Evolutionary conservation across 2,329 filamentous ascomycete species (phyloP).

Genomic region (Ambrosiella cleistominuta): DNA sequence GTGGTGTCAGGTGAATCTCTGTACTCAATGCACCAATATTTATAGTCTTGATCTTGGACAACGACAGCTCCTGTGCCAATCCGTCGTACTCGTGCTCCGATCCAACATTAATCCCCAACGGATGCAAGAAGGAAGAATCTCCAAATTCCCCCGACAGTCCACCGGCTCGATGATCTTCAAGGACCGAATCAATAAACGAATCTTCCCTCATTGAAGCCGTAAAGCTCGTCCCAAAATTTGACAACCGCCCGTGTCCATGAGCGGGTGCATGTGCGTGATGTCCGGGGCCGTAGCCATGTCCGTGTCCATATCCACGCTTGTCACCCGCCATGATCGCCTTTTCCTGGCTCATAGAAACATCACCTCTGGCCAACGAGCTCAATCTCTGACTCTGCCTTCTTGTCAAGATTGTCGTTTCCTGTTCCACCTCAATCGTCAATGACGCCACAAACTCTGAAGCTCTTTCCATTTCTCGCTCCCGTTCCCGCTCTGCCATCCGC

Average conservation of each 20-base stretch:
- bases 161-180: constrained; percentile 48
- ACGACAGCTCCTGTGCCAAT: constrained; percentile 52
- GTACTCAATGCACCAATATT: constrained; percentile 27
- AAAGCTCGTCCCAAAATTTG: background rate
- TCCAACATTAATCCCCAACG: constrained; percentile 38
- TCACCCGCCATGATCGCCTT: constrained; percentile 60
- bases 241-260: background rate
- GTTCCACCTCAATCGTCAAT: constrained; percentile 57
- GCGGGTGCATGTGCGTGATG: constrained; percentile 18
- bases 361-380: constrained; percentile 77
- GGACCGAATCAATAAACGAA: constrained; percentile 33
- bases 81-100: constrained; percentile 41
- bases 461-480: constrained; percentile 20
- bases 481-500: constrained; percentile 15
- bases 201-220: background rate
- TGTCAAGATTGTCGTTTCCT: constrained; percentile 30
- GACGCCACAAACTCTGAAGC: constrained; percentile 31
- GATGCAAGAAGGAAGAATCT: background rate
- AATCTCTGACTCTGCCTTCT: constrained; percentile 56
- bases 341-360: constrained; percentile 72
- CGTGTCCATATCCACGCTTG: constrained; percentile 24
- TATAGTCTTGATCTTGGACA: constrained; percentile 53
- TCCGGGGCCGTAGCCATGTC: background rate
- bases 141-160: constrained; percentile 14
- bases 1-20: background rate